These are phyloP conservation scores for Pezicula radicicola DNA, from an alignment of 2,329 filamentous ascomycete species.

Conservation along the genomic window DNA sequence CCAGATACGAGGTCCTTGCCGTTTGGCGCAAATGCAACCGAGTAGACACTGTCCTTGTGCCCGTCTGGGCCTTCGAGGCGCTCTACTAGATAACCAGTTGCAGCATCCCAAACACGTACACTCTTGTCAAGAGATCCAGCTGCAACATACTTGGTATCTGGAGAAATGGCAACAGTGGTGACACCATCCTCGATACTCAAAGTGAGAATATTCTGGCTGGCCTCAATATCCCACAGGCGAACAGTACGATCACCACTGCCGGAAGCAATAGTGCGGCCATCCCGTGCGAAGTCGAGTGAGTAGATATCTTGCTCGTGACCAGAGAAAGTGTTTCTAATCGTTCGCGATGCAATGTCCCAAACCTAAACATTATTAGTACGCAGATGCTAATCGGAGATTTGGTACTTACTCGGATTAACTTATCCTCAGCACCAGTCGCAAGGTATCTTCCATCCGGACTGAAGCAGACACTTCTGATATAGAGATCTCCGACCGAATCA, in stretches of 20 bases:
- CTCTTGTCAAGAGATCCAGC: conserved; percentile 97
- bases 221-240: conserved; percentile 92
- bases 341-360: conserved; percentile 84
- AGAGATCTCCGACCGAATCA: conserved; percentile 86
- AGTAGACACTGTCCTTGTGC: conserved; percentile 96
- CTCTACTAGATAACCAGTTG: conserved; percentile 81
- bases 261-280: conserved; percentile 91
- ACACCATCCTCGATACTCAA: conserved; percentile 95
- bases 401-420: conserved; percentile 80
- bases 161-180: conserved; percentile 95
- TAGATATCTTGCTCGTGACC: conserved; percentile 99
- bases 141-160: conserved; percentile 89
- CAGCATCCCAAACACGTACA: conserved; percentile 94
- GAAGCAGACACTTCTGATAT: conserved; percentile 98
- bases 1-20: conserved; percentile 92
- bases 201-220: conserved; percentile 76
- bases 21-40: conserved; percentile 91
- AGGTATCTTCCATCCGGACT: conserved; percentile 93
- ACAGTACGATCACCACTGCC: conserved; percentile 94
- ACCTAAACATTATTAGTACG: conserved; percentile 53
- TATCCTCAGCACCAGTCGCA: conserved; percentile 95
- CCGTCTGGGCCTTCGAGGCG: conserved; percentile 89
- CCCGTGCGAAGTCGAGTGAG: conserved; percentile 89
- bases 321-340: conserved; percentile 89
- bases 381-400: background rate